Evolutionary conservation across 2,329 filamentous ascomycete genomes (phyloP), one percentile per base, ranked within the genome.

Genomic region (Trichoderma sp.): DNA sequence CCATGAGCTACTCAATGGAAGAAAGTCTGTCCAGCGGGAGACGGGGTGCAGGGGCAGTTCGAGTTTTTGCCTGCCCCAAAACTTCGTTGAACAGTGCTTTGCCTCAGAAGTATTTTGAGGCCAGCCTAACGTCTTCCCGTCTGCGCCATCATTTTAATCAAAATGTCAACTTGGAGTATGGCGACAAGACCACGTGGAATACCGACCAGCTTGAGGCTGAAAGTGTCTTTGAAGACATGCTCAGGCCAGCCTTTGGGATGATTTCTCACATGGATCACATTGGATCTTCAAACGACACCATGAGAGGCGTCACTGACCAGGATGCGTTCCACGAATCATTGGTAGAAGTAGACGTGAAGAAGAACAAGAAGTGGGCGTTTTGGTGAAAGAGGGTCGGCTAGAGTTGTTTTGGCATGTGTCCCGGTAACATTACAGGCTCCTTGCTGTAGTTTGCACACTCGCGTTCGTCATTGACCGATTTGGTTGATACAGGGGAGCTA

Each of bases 221-320:
- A 6, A 79, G 79, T 2, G 66, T 79, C 0, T 78, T 83, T 21
- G 77, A 78, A 21, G 77, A 79, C 12, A 76, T 85, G 6, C 82
- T 80, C 59, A 76, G 77, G 14, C 80, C 81, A 3, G 81, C 80
- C 0, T 45, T 84, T 6, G 76, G 74, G 3, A 83, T 84, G 80
- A 75, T 84, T 12, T 71, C 77, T 1, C 76, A 79, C n/a, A 83
- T 84, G 81, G 82, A 84, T 71, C 53, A 75, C 0, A 76, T 84
- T 14, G 83, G 83, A 0, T 41, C 63, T 4, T 77, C 75, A 2
- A 84, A 84, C 45, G 72, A 80, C 41, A 82, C 82, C 31, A 77
- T 75, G 0, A 76, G 79, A 56, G 75, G 75, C 0, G 68, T 75
- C 16, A 64, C 71, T 27, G 72, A 76, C 56, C 65, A 71, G 33